Base-by-base conservation (phyloP, 192 early-diverging fungal genomes). In the Podila epigama region DNA sequence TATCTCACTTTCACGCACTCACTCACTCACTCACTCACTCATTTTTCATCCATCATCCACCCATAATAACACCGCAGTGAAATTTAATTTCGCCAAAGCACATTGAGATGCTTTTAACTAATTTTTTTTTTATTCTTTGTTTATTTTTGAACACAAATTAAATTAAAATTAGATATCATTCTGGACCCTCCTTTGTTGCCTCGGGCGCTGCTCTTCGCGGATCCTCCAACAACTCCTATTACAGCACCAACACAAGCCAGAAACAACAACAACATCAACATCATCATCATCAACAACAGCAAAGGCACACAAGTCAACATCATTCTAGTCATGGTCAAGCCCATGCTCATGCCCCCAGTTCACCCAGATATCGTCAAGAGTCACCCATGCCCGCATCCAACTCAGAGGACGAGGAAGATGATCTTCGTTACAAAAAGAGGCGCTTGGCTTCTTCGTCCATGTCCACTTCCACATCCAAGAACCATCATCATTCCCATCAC, bases 371-470 rank as follows among this genome's bases (percentile, higher is more conserved):
- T 51, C 73, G 73, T n/a, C 65, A 77, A 58, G 73, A 77, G 37
- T 77, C 73, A 0, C 73, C 73, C 48, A 64, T 77, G 66, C 73
- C 73, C 29, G 60, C 62, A 41, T 77, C 73, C 29, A 68, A 77
- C 61, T 77, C 73, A 9, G 73, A 77, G 12, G 73, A 75, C 15
- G 72, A 77, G 16, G 79, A 80, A 18, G 79, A 80, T 27, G 79
- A 72, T 44, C 25, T 72, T 34, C 69, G 79, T 28, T 72, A 62
- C 64, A 63, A 72, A 59, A 80, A 80, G 48, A 70, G 67, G 34
- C 63, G 79, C 8, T 40, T 67, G 18, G 22, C 16, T 13, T 32
- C 61, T 25, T 58, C 56, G 4, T 70, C 69, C 22, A n/a, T n/a
- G n/a, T 58, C 69, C 13, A n/a, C 39, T 8, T 18, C 36, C 2